Percentiles rank a stretch among this genome's conserved stretches.
phyloP scores from a whole-genome alignment of 257 asterid species.

The Phtheirospermum japonicum region DNA sequence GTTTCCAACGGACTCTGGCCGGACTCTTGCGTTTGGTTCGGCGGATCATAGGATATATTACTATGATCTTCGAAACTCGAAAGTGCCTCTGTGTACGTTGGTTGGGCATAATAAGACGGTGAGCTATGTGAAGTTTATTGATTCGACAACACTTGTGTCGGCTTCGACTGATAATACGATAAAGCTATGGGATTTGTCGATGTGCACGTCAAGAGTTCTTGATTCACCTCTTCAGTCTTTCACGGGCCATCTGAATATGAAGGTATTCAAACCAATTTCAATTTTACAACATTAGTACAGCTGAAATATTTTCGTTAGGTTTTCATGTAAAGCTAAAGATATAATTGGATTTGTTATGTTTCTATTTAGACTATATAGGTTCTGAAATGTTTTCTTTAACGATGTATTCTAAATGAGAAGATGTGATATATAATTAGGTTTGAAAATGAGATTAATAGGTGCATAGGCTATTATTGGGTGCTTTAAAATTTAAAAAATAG shows the following conservation, averaged over 20 bases:
- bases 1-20: conserved; percentile 80
- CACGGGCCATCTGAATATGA: conserved; percentile 89
- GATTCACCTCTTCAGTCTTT: conserved; percentile 89
- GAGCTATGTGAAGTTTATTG: conserved; percentile 91
- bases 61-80: conserved; percentile 85
- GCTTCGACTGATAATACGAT: conserved; percentile 91
- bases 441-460: too few relatives aligned
- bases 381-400: too few relatives aligned
- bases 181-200: conserved; percentile 97
- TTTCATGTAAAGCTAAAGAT: too few relatives aligned
- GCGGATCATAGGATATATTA: conserved; percentile 94
- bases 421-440: too few relatives aligned
- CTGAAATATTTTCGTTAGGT: too few relatives aligned
- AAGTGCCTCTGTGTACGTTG: conserved; percentile 82
- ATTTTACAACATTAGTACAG: too few relatives aligned
- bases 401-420: too few relatives aligned
- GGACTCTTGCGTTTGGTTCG: conserved; percentile 91
- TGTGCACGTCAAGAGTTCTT: conserved; percentile 66
- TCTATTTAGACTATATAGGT: too few relatives aligned
- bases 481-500: too few relatives aligned
- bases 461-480: too few relatives aligned
- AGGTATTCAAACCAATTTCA: conserved; percentile 41
- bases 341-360: too few relatives aligned
- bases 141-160: conserved; percentile 84
- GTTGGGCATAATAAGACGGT: conserved; percentile 92